A percentile compares a stretch with the other conserved stretches of the same genome.
Evolutionary conservation across 169 alveolate genomes (phyloP).

Genomic region (Plasmodium gallinaceum): DNA sequence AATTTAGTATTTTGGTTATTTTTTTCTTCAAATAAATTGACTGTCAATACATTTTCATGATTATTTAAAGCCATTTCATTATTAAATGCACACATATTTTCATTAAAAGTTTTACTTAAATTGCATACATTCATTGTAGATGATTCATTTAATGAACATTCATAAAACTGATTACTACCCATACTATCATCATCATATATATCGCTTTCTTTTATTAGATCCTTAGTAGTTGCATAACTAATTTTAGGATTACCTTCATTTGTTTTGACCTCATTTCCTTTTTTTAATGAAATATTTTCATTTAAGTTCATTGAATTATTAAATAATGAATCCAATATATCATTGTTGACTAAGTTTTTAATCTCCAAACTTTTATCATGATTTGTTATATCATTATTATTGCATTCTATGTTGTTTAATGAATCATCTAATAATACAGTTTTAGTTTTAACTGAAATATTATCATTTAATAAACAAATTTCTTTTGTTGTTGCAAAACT

Average conservation of each 20-base stretch:
- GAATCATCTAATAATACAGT: constrained; percentile 53
- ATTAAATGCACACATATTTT: too few species aligned
- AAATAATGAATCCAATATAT: too few species aligned
- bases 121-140: too few species aligned
- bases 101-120: too few species aligned
- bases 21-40: too few species aligned
- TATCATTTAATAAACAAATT: constrained; percentile 37
- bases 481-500: constrained; percentile 75
- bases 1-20: too few species aligned
- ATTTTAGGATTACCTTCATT: constrained; percentile 1
- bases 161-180: neutral
- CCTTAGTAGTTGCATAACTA: constrained; percentile 23
- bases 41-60: too few species aligned
- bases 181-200: neutral
- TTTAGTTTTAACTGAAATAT: constrained; percentile 34
- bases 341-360: neutral
- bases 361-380: neutral
- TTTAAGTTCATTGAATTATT: neutral
- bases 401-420: constrained; percentile 11
- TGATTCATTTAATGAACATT: too few species aligned
- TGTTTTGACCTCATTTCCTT: neutral
- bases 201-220: neutral
- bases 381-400: neutral
- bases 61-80: too few species aligned
- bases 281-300: neutral